Percentiles rank a stretch among this genome's conserved stretches.
Evolutionary conservation across 1,139 yeast genomes (phyloP).

Genomic region (Blastobotrys apis): DNA sequence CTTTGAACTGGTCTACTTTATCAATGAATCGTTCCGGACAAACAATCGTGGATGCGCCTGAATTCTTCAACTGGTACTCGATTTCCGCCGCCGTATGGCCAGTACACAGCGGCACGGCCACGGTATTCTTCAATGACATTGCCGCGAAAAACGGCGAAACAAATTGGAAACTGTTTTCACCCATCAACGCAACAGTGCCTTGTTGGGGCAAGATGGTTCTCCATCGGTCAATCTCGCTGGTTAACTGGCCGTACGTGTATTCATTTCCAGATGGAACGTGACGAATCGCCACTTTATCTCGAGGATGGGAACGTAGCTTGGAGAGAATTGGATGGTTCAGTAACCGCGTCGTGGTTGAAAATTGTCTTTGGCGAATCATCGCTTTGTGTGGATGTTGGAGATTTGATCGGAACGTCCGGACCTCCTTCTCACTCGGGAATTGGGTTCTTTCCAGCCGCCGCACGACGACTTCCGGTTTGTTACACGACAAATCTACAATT

Average conservation of each 20-base stretch:
- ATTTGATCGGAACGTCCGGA: neutral
- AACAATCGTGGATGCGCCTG: slow-evolving; percentile 30
- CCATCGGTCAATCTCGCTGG: slow-evolving; percentile 32
- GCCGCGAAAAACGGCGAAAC: slow-evolving; percentile 32
- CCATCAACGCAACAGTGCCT: slow-evolving; percentile 33
- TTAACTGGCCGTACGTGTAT: slow-evolving; percentile 32
- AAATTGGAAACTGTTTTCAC: slow-evolving; percentile 36
- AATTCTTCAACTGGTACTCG: slow-evolving; percentile 32
- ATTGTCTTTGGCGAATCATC: neutral
- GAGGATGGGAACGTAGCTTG: slow-evolving; percentile 24
- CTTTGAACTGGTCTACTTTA: slow-evolving; percentile 26
- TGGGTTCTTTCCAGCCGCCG: no score
- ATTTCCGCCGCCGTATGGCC: slow-evolving; percentile 36
- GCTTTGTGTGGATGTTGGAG: neutral
- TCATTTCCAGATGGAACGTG: slow-evolving; percentile 34
- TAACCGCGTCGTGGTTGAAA: neutral
- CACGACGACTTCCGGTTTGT: no score
- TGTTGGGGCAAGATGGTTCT: slow-evolving; percentile 20
- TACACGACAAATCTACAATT: no score
- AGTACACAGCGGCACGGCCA: slow-evolving; percentile 36
- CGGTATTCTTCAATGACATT: slow-evolving; percentile 29
- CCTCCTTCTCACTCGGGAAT: no score
- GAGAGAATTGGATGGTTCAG: slow-evolving; percentile 27
- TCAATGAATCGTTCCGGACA: slow-evolving; percentile 31
- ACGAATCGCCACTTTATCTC: slow-evolving; percentile 31